Base-by-base conservation (phyloP, 1,139 yeast genomes). In the Diutina rugosa region DNA sequence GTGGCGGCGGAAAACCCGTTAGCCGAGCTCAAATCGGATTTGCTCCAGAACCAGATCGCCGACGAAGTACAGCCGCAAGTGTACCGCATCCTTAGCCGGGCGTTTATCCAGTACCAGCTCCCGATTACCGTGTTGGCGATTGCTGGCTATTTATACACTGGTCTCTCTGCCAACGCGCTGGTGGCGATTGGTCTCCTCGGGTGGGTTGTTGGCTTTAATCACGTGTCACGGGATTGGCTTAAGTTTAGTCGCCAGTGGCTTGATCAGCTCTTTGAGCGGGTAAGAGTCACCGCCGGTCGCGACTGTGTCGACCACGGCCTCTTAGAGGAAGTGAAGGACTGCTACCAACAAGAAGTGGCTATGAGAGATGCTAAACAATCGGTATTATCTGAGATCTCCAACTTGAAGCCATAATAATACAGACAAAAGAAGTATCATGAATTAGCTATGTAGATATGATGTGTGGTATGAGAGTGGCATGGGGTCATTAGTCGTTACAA, bases 121-220 rank as follows among this genome's bases (percentile, higher is more conserved):
- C 80, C 80, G 0, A 65, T 75, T 1, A 62, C 74, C 0, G 59
- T 70, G 1, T 58, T 76, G 9, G 65, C 78, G 4, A 62, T 67
- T 14, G 58, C 67, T 7, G 67, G 76, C 0, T 74, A 70, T 61
- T 68, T 69, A 55, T 68, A 67, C 58, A 73, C 76, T 60, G 78
- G 69, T 2, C 68, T 74, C 57, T 64, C 70, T 1, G 59, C 66
- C 1, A 71, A 76, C 56, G 65, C 72, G 14, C 69, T 74, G 0
- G 56, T 69, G 30, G 77, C 79, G 0, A 63, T 76, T 16, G 69
- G 67, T 4, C 62, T 67, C 6, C 63, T 76, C n/a, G 80, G 80
- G 1, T 69, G 75, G 71, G 73, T 72, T 6, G 63, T 73, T 56
- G 80, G 80, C 7, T 74, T 76, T 62, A 75, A 75, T 57, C 69